Evolutionary conservation across 495 filamentous ascomycete genomes (phyloP).

Genomic region (Penicillium angulare): DNA sequence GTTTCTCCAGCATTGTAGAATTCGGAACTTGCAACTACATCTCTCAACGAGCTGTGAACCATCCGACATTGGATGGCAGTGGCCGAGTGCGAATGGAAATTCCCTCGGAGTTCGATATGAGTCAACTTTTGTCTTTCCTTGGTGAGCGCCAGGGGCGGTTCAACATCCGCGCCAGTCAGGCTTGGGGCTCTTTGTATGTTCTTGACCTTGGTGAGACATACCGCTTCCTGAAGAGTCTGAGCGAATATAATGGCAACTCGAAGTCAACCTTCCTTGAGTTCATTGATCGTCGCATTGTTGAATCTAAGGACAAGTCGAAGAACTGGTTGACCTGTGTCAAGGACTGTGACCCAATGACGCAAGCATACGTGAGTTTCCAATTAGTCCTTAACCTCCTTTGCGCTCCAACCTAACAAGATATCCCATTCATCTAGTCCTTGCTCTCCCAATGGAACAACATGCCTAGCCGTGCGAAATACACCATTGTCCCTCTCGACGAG

Average conservation of each 20-base stretch:
- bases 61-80: slow-evolving; percentile 36
- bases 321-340: slow-evolving; percentile 49
- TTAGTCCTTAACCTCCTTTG: not conserved
- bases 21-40: slow-evolving; percentile 52
- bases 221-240: slow-evolving; percentile 43
- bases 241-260: slow-evolving; percentile 47
- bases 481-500: slow-evolving; percentile 36
- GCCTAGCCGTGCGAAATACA: slow-evolving; percentile 50
- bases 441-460: slow-evolving; percentile 53
- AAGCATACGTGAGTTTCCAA: slow-evolving; percentile 37
- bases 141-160: slow-evolving; percentile 43
- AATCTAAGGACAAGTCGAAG: slow-evolving; percentile 49
- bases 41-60: slow-evolving; percentile 51
- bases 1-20: slow-evolving; percentile 51
- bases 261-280: slow-evolving; percentile 48
- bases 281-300: slow-evolving; percentile 46
- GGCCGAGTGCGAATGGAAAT: slow-evolving; percentile 41
- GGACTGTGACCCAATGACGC: slow-evolving; percentile 45
- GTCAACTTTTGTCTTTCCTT: slow-evolving; percentile 41
- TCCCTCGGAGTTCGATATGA: slow-evolving; percentile 42
- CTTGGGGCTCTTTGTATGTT: slow-evolving; percentile 45
- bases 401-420: not conserved
- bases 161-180: slow-evolving; percentile 49
- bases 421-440: slow-evolving; percentile 31
- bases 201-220: slow-evolving; percentile 45